Evolutionary conservation across 1,284 basidiomycete species (phyloP), one percentile per base, ranked within the genome.

Genomic region (Chiua sp.): DNA sequence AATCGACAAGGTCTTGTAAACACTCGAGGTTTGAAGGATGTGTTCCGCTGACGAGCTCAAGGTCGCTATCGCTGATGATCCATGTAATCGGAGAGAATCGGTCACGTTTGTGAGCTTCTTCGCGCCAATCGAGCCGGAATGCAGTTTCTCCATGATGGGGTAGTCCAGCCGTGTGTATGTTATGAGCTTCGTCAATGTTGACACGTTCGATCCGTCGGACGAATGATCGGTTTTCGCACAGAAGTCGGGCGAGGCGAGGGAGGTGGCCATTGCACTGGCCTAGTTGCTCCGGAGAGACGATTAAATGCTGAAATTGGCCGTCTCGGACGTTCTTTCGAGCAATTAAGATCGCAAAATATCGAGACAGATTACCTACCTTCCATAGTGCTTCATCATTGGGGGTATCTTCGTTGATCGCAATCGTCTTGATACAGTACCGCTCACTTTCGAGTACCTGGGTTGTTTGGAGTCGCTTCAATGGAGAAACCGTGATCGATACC

Each of bases 111-210:
- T 33, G 33, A 33, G 33, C 11, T 33, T 33, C 7, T 33, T 33
- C 33, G 13, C 10, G 33, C 33, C 11, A 33, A 33, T 33, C 33
- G 33, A 32, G 30, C n/a, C n/a, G 28, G 15, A 59, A 61, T 2
- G 56, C 44, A 8, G 15, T 15, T 37, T 63, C 49, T 5, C 60
- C 49, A n/a, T 52, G 28, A 16, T 49, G 61, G 5, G 47, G 28
- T 32, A 51, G 37, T 4, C 61, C 57, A 39, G 57, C 57, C 2
- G 33, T 59, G n/a, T 59, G 44, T 3, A 62, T 64, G 7, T 56
- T 59, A 22, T 64, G 61, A 26, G 62, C 62, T 33, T 63, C 51
- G 12, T 64, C 48, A 3, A 64, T 22, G 23, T 59, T 35, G 3
- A 65, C 49, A 11, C 26, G 10, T 2, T 11, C 3, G 13, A 65